Percentiles rank a stretch among this genome's conserved stretches.
phyloP scores from a whole-genome alignment of 2,329 filamentous ascomycete species.

The Aspergillus quadricinctus region DNA sequence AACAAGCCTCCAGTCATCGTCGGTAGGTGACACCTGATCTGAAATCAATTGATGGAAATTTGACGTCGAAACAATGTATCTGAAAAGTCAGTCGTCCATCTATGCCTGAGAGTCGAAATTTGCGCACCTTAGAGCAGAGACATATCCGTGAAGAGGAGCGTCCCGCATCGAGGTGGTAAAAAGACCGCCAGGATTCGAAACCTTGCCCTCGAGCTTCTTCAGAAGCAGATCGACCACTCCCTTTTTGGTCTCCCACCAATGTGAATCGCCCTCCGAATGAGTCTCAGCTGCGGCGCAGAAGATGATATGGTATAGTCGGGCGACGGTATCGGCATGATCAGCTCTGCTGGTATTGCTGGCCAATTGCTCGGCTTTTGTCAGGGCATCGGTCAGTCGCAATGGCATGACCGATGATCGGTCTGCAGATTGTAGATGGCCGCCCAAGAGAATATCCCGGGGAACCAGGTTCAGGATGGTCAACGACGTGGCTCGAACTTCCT shows the following conservation, averaged over 20 bases:
- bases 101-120: too few species aligned
- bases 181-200: conserved; percentile 59
- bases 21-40: conserved; percentile 11
- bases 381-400: conserved; percentile 27
- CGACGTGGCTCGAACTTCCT: conserved; percentile 69
- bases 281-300: conserved; percentile 52
- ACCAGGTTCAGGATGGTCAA: conserved; percentile 43
- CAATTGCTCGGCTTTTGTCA: conserved; percentile 33
- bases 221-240: conserved; percentile 57
- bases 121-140: conserved; percentile 60
- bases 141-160: conserved; percentile 65
- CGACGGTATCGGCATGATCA: conserved; percentile 88
- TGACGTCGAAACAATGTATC: conserved; percentile 48
- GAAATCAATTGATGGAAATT: conserved; percentile 33
- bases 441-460: conserved; percentile 26
- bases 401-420: conserved; percentile 17
- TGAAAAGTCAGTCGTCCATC: conserved; percentile 15
- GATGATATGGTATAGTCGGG: conserved; percentile 67
- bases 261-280: conserved; percentile 9
- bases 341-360: conserved; percentile 66
- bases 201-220: conserved; percentile 59
- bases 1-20: conserved; percentile 27
- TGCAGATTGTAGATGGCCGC: conserved; percentile 3
- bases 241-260: conserved; percentile 37
- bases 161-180: conserved; percentile 63